Conservation (phyloP, 768 basidiomycete species). For the Phaffia tasmanica region DNA sequence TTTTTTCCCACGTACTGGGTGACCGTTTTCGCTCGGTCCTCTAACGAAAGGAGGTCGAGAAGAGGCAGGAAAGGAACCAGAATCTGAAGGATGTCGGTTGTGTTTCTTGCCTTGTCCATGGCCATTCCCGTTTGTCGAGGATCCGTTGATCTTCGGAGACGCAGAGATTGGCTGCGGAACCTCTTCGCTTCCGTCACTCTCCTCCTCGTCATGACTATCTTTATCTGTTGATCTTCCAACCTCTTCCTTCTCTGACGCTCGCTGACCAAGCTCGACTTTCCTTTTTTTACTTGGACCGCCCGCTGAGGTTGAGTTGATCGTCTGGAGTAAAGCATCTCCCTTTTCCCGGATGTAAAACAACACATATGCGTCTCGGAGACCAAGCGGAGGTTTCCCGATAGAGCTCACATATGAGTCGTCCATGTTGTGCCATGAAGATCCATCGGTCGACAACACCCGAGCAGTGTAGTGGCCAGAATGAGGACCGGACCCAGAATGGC, state of each 20-base stretch:
- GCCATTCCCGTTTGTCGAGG: no score
- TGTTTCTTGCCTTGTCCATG: no score
- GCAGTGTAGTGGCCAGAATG: conserved; percentile 95
- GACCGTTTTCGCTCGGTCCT: background rate
- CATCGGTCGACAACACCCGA: conserved; percentile 58
- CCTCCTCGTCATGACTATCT: no score
- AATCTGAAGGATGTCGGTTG: background rate
- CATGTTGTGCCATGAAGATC: conserved; percentile 71
- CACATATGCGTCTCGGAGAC: conserved; percentile 75
- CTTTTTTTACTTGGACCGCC: background rate
- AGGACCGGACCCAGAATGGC: conserved; percentile 82
- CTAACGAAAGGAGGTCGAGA: conserved; percentile 10
- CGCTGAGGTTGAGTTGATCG: conserved; percentile 36
- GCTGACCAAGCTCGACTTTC: no score
- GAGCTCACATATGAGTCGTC: conserved; percentile 71
- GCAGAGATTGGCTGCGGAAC: no score
- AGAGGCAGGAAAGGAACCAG: conserved; percentile 8
- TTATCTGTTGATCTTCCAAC: no score
- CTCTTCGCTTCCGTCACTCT: no score
- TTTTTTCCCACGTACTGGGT: no score
- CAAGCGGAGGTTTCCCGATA: conserved; percentile 44
- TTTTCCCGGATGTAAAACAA: conserved; percentile 79
- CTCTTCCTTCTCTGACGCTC: no score
- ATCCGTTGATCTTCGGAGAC: no score
- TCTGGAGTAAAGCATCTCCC: conserved; percentile 61